Percentiles rank a stretch among this genome's conserved stretches.
Evolutionary conservation across 306 rosid genomes (phyloP).

Genomic region (Malus sylvestris): DNA sequence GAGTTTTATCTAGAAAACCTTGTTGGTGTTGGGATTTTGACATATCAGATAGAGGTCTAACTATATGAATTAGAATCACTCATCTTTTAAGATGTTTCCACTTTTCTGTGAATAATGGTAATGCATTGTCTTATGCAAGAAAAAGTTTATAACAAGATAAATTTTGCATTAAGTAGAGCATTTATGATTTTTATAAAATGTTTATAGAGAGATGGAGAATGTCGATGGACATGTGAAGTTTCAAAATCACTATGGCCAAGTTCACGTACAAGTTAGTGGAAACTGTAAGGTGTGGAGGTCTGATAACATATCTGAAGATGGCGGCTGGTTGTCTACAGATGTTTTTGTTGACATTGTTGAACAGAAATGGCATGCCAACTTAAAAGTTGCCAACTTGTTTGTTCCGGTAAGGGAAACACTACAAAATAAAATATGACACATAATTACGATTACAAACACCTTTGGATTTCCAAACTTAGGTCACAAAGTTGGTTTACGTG

Average conservation of each 20-base stretch:
- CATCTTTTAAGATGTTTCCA: background rate
- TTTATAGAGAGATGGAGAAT: slow-evolving; percentile 73
- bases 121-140: background rate
- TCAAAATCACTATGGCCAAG: slow-evolving; percentile 60
- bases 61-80: background rate
- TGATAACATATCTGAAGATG: slow-evolving; percentile 56
- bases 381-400: slow-evolving; percentile 65
- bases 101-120: background rate
- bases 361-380: slow-evolving; percentile 86
- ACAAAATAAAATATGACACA: background rate
- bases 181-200: slow-evolving; percentile 11
- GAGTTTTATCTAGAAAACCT: background rate
- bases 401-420: slow-evolving; percentile 68
- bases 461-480: slow-evolving; percentile 3
- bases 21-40: background rate
- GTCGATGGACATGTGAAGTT: slow-evolving; percentile 73
- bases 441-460: slow-evolving; percentile 5
- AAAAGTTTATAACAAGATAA: background rate
- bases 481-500: slow-evolving; percentile 12
- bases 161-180: background rate
- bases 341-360: slow-evolving; percentile 71
- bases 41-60: background rate
- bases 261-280: slow-evolving; percentile 73
- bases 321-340: slow-evolving; percentile 86
- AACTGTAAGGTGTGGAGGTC: slow-evolving; percentile 89